A percentile compares a stretch with the other conserved stretches of the same genome.
Conservation (phyloP, 1,139 yeast genomes). For the Diutina sp. region DNA sequence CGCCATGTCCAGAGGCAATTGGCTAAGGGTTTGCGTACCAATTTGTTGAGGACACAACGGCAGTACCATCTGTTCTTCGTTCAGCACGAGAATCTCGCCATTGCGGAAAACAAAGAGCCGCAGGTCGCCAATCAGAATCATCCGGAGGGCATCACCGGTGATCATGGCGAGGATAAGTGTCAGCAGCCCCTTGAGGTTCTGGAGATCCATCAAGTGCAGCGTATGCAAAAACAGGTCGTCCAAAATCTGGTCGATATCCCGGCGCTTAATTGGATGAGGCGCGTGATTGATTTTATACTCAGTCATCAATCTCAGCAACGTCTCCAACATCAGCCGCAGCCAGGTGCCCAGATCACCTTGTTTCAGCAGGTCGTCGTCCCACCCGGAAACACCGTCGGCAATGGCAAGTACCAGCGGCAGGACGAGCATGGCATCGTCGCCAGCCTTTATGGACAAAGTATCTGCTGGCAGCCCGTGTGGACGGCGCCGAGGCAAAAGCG, state of each 20-base stretch:
- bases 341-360: slow-evolving; percentile 38
- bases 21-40: slow-evolving; percentile 36
- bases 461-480: slow-evolving; percentile 43
- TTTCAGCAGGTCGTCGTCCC: slow-evolving; percentile 29
- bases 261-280: slow-evolving; percentile 28
- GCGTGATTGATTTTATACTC: slow-evolving; percentile 29
- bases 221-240: slow-evolving; percentile 42
- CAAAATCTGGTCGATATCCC: slow-evolving; percentile 33
- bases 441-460: slow-evolving; percentile 40
- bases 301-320: slow-evolving; percentile 35
- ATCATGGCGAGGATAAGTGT: slow-evolving; percentile 40
- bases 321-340: slow-evolving; percentile 45
- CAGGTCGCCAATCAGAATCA: slow-evolving; percentile 46
- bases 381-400: slow-evolving; percentile 53
- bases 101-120: slow-evolving; percentile 36
- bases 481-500: slow-evolving; percentile 37
- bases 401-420: slow-evolving; percentile 43
- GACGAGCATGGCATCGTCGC: slow-evolving; percentile 52
- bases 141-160: slow-evolving; percentile 32
- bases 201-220: slow-evolving; percentile 40
- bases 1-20: slow-evolving; percentile 37
- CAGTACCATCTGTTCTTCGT: slow-evolving; percentile 35
- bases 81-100: slow-evolving; percentile 30
- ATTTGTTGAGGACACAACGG: slow-evolving; percentile 43
- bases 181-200: slow-evolving; percentile 37